Evolutionary conservation across 1,139 yeast genomes (phyloP), one percentile per base, ranked within the genome.

Genomic region (Debaryomyces psychrophilus): DNA sequence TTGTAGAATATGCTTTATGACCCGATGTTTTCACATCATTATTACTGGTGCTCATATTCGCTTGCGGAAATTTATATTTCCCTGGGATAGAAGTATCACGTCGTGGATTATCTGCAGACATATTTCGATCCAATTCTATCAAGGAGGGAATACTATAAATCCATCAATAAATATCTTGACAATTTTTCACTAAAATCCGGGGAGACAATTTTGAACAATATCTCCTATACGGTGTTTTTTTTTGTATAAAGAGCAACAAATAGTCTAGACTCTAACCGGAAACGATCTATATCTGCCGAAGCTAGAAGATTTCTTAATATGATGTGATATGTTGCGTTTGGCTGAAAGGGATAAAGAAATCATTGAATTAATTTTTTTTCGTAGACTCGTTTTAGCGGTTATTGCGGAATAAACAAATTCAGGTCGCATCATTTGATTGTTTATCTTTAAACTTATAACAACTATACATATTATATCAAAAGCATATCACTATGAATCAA

Each of bases 401-500:
- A 38, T 38, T 27, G 26, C 41, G 41, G 41, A 38, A 23, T 18
- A 37, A 27, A 15, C 8, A 37, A 27, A 37, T 7, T 9, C 12
- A 5, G 6, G 9, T 18, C 36, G 11, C 23, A 31, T 17, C 3
- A 18, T 33, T 5, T 17, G n/a, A 14, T 9, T 31, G 3, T 18
- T 31, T 31, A 17, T 18, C 36, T 8, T 33, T 11, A 15, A 11
- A 26, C 15, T 14, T 2, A 14, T 14, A 14, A 17, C 31, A 7
- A 8, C 28, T 31, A 20, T 9, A 20, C 22, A 5, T 20, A 20
- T 20, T 20, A 20, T 20, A 17, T 11, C 20, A 12, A 11, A 12
- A 11, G 14, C 41, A 14, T 15, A 37, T 8, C 37, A 15, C 22
- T 9, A 45, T 43, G 52, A 45, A 38, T 14, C 46, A 40, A 26